phyloP scores from a whole-genome alignment of 1,284 basidiomycete species.

The Puccinia polysora region DNA sequence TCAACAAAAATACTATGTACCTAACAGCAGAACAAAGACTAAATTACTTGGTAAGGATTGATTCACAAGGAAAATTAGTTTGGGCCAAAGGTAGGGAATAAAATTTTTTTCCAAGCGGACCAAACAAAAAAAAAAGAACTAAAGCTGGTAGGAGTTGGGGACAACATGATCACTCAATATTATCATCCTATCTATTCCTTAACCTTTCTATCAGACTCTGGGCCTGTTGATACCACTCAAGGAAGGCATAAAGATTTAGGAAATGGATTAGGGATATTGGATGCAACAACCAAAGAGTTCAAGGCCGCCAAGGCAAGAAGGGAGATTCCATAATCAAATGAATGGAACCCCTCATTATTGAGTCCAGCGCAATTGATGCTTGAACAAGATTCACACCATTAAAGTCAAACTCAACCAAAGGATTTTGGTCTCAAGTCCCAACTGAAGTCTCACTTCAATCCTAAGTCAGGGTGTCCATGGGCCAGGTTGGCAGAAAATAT shows the following conservation, averaged over 20 bases:
- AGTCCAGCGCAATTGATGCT: conserved; percentile 8
- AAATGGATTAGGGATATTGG: conserved; percentile 52
- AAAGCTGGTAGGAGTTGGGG: neutral
- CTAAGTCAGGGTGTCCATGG: conserved; percentile 60
- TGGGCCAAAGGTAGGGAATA: conserved; percentile 58
- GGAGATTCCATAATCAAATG: conserved; percentile 32
- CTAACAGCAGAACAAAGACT: conserved; percentile 65
- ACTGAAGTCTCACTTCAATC: conserved; percentile 58
- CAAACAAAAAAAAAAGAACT: neutral
- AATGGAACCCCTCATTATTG: conserved; percentile 39
- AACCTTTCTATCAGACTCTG: conserved; percentile 55
- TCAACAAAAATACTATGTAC: conserved; percentile 56
- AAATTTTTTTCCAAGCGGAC: too few relatives aligned
- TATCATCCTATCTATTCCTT: neutral
- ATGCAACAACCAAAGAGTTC: conserved; percentile 47
- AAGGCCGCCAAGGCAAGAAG: conserved; percentile 42
- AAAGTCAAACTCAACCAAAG: neutral
- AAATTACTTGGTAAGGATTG: conserved; percentile 67
- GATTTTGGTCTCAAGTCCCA: conserved; percentile 25
- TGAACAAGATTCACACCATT: conserved; percentile 26
- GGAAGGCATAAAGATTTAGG: conserved; percentile 50
- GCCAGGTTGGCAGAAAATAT: conserved; percentile 62
- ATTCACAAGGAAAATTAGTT: conserved; percentile 63
- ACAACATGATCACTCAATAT: neutral
- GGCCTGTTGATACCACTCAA: conserved; percentile 56